Evolutionary conservation across 2,329 filamentous ascomycete species (phyloP).

Genomic region (Akanthomyces muscarius): DNA sequence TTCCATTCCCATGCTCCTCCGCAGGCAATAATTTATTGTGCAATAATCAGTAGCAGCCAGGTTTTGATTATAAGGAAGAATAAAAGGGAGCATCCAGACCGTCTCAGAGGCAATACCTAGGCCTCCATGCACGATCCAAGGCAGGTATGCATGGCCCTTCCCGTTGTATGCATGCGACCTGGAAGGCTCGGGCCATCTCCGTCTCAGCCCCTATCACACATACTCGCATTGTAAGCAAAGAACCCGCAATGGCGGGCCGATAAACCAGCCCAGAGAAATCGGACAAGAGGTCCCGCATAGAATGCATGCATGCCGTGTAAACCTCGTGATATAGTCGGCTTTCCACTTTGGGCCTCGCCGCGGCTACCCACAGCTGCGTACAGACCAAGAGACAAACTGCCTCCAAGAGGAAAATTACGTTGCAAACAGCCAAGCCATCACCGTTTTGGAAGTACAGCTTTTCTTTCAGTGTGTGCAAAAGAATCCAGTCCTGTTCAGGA

Average conservation of each 20-base stretch:
- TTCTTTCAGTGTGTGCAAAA: background rate
- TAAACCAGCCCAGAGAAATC: background rate
- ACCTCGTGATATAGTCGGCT: constrained; percentile 3
- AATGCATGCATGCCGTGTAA: background rate
- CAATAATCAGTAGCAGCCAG: no score
- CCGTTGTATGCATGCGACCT: background rate
- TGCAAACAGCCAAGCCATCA: no score
- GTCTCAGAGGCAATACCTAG: no score
- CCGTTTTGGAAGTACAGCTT: no score
- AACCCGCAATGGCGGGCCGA: background rate
- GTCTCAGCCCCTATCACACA: background rate
- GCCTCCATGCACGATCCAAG: background rate
- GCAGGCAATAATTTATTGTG: no score
- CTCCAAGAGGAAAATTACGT: background rate
- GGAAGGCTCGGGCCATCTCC: background rate
- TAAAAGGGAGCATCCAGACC: no score
- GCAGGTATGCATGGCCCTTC: background rate
- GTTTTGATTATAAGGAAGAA: no score
- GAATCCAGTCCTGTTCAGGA: background rate
- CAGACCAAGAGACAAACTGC: background rate
- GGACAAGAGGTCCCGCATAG: background rate
- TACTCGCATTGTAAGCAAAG: background rate
- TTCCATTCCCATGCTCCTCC: no score
- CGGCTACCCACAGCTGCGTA: background rate
- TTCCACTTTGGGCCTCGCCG: background rate